Evolutionary conservation across 176 grass and related monocot genomes (phyloP).

Genomic region (Poa annua): DNA sequence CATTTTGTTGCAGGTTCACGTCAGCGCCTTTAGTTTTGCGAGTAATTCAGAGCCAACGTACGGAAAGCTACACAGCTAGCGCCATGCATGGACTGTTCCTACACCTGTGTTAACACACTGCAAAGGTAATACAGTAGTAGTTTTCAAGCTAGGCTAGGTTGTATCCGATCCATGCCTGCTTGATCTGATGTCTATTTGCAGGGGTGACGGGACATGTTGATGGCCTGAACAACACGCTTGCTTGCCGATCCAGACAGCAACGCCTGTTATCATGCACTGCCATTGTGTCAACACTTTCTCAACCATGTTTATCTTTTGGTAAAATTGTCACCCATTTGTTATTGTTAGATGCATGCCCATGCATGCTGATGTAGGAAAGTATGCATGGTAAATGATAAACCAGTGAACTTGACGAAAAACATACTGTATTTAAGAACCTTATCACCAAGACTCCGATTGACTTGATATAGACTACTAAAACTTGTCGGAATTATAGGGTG

Average conservation of each 20-base stretch:
- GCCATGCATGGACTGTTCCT: not conserved
- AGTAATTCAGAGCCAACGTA: conserved; percentile 46
- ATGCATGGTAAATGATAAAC: not conserved
- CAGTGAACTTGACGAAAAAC: not conserved
- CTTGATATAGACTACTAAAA: too few relatives aligned
- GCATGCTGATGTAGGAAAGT: too few relatives aligned
- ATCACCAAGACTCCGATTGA: too few relatives aligned
- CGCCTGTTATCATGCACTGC: conserved; percentile 1
- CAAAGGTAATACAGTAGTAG: not conserved
- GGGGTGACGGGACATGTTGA: conserved; percentile 25
- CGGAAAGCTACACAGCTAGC: not conserved
- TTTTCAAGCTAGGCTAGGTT: not conserved
- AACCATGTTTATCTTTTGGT: not conserved
- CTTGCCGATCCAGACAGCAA: conserved; percentile 19
- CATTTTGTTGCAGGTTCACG: conserved; percentile 35
- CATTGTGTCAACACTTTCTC: conserved; percentile 4
- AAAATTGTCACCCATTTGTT: not conserved
- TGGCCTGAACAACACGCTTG: conserved; percentile 31
- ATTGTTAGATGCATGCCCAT: not conserved
- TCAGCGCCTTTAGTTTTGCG: conserved; percentile 48
- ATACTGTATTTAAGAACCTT: too few relatives aligned
- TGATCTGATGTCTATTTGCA: conserved; percentile 32
- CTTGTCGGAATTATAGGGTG: too few relatives aligned
- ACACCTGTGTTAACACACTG: not conserved
- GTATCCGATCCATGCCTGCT: conserved; percentile 16